phyloP scores from a whole-genome alignment of 2,329 filamentous ascomycete genomes.

The Amauroascus niger region DNA sequence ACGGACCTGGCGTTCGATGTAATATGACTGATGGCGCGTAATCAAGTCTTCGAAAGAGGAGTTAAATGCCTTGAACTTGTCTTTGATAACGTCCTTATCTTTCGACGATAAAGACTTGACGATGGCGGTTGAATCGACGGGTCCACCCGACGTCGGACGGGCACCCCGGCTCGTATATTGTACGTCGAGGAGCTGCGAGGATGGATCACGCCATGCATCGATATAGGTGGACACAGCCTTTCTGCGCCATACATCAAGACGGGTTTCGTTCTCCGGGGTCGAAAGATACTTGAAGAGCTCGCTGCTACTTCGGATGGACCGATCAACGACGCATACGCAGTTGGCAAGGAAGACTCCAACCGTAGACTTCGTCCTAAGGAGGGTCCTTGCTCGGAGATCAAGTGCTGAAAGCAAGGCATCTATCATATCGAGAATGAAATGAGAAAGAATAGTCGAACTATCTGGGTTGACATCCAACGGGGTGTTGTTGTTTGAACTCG shows the following conservation, averaged over 20 bases:
- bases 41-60: constrained; percentile 81
- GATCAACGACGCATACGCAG: constrained; percentile 71
- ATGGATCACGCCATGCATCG: constrained; percentile 80
- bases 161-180: constrained; percentile 72
- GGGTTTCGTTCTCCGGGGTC: constrained; percentile 50
- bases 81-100: constrained; percentile 92
- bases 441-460: constrained; percentile 73
- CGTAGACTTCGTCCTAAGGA: constrained; percentile 68
- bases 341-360: constrained; percentile 89
- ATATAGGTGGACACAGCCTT: constrained; percentile 72
- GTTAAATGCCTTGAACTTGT: constrained; percentile 92
- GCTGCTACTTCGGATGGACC: constrained; percentile 64
- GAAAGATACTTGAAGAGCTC: constrained; percentile 64
- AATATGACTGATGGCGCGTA: constrained; percentile 66
- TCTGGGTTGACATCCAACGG: constrained; percentile 83
- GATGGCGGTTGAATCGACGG: constrained; percentile 67
- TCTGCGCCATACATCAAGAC: constrained; percentile 78
- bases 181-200: constrained; percentile 74
- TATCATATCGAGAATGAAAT: constrained; percentile 84
- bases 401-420: constrained; percentile 67
- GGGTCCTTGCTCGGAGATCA: constrained; percentile 59
- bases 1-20: constrained; percentile 85
- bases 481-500: constrained; percentile 54
- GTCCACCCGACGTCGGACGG: constrained; percentile 59
- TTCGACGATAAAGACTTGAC: constrained; percentile 76